Evolutionary conservation across 2,329 filamentous ascomycete species (phyloP), one percentile per base, ranked within the genome.

Genomic region (Fusarium sarcochroum): DNA sequence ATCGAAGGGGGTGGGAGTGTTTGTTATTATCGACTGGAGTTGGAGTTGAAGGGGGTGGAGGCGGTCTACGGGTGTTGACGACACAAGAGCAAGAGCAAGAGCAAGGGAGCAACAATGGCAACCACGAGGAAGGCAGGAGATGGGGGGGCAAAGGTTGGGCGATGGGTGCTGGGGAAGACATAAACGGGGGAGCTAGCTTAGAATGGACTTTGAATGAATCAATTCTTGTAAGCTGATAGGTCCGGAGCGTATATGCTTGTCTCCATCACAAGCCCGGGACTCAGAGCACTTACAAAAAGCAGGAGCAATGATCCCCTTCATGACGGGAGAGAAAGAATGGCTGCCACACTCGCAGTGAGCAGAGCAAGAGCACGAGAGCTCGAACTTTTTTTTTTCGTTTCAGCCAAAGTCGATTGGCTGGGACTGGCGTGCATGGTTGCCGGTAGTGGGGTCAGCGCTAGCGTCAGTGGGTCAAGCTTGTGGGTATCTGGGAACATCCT

Each of bases 311-410:
- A 48, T 64, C 58, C 60, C 44, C 20, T 52, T 51, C 41, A 60
- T 65, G 53, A 59, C 61, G 54, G 50, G 41, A 46, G 38, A 49
- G 50, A 62, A 46, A 27, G 50, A 48, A 34, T 50, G 56, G 44
- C 61, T 66, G 48, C 49, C 55, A 66, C 55, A 68, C 56, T 37
- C 32, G 51, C 35, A 68, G 52, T 32, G 46, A 45, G 50, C 51
- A 49, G 42, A 45, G 18, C 40, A 68, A 30, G 68, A 73, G 75
- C 76, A 78, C 76, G 69, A 78, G 76, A 78, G 76, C 77, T 79
- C 57, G 75, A 73, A 77, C 72, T 76, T 79, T 80, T 79, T 74
- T 78, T 77, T 58, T 75, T 73, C 71, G 69, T 74, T 76, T 74
- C 70, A 74, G 64, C 56, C 44, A 49, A 55, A 58, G 68, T 66